Evolutionary conservation across 306 rosid species (phyloP).

Genomic region (Vigna angularis): DNA sequence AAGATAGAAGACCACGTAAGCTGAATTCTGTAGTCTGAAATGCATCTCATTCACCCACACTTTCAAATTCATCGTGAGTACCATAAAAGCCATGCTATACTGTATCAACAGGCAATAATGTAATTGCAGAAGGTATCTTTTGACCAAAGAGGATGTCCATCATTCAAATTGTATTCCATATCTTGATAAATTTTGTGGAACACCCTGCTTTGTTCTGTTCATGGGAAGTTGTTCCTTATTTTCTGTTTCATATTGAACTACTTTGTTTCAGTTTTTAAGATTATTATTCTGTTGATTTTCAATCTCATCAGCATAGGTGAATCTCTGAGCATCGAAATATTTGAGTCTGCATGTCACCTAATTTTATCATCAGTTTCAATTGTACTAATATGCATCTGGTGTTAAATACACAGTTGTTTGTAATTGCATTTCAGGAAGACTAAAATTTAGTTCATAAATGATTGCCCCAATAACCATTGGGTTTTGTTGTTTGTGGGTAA

Average conservation of each 20-base stretch:
- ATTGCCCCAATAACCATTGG: too few relatives aligned
- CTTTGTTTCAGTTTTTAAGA: not conserved
- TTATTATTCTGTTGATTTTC: not conserved
- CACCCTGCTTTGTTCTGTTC: constrained; percentile 1
- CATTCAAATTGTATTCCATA: too few relatives aligned
- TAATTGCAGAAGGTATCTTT: not conserved
- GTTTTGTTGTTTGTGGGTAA: too few relatives aligned
- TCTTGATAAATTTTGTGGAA: not conserved
- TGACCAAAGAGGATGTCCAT: not conserved
- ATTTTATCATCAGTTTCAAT: not conserved
- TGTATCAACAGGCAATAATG: not conserved
- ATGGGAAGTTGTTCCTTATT: not conserved
- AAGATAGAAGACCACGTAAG: not conserved
- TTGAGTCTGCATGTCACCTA: not conserved
- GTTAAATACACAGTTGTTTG: not conserved
- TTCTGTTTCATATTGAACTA: not conserved
- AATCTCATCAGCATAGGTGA: not conserved
- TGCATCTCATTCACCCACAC: not conserved
- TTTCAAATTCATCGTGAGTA: not conserved
- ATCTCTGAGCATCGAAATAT: not conserved
- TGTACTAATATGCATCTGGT: not conserved
- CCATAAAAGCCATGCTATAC: not conserved
- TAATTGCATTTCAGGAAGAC: not conserved
- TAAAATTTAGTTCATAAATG: not conserved
- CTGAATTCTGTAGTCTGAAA: not conserved